Conservation (phyloP, 129 eudicot genomes). For the Dittrichia graveolens region DNA sequence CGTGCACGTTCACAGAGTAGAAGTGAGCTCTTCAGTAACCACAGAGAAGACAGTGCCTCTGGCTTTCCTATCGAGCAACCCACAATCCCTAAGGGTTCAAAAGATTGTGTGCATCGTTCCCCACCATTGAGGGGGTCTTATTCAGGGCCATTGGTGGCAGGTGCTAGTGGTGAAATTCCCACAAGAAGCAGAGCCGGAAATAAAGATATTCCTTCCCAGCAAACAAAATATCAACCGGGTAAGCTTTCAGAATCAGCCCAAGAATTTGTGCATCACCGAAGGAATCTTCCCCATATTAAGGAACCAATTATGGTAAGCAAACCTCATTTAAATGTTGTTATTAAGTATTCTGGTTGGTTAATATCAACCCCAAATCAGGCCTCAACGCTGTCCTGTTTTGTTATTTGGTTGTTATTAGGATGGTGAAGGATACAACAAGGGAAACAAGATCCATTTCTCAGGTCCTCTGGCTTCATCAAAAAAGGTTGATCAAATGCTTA, state of each 20-base stretch:
- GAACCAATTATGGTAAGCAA: constrained; percentile 52
- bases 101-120: constrained; percentile 47
- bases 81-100: constrained; percentile 25
- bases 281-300: constrained; percentile 47
- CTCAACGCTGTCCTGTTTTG: neutral
- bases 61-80: constrained; percentile 45
- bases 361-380: neutral
- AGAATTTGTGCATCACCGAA: constrained; percentile 25
- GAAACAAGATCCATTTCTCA: constrained; percentile 65
- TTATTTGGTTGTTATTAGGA: constrained; percentile 35
- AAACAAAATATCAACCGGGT: constrained; percentile 35
- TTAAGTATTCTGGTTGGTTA: neutral
- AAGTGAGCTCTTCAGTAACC: constrained; percentile 42
- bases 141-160: constrained; percentile 76
- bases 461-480: constrained; percentile 80
- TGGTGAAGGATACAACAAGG: constrained; percentile 46
- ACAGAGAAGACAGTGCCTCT: constrained; percentile 48
- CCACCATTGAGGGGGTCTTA: constrained; percentile 49
- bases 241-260: constrained; percentile 39
- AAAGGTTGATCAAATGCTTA: constrained; percentile 84
- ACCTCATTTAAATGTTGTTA: constrained; percentile 15
- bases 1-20: constrained; percentile 44
- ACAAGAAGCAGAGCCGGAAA: constrained; percentile 28
- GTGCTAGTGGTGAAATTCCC: constrained; percentile 36
- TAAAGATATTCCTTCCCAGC: constrained; percentile 30